Conservation (phyloP, 2,329 filamentous ascomycete genomes). For the Fusarium nematophilum region DNA sequence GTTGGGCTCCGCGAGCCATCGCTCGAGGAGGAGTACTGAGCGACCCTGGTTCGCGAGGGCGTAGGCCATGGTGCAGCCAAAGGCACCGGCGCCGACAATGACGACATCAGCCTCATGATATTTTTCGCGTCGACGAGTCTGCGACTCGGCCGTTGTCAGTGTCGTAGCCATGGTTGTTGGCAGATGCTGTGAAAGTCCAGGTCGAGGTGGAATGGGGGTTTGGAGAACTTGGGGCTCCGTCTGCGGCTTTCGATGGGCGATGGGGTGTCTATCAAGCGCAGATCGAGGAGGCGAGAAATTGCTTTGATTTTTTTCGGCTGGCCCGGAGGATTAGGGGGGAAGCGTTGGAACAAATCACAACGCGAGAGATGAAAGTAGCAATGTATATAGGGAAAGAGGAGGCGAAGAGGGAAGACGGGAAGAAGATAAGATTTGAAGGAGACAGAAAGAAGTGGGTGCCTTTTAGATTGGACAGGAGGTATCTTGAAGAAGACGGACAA, state of each 20-base stretch:
- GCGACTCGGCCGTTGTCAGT: constrained; percentile 51
- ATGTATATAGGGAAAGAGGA: neutral
- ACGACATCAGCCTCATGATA: constrained; percentile 83
- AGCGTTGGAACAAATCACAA: neutral
- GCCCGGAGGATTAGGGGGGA: constrained; percentile 25
- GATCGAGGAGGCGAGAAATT: constrained; percentile 40
- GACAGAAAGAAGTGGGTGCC: constrained; percentile 12
- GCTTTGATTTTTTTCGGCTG: constrained; percentile 26
- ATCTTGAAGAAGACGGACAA: neutral
- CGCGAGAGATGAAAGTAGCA: neutral
- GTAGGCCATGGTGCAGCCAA: constrained; percentile 88
- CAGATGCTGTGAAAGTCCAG: neutral
- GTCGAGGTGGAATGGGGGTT: too few relatives aligned
- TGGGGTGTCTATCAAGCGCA: constrained; percentile 32
- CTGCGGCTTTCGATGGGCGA: constrained; percentile 30
- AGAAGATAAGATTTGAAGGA: constrained; percentile 1
- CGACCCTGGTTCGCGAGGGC: constrained; percentile 89
- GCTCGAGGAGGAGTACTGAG: constrained; percentile 90
- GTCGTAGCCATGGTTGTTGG: constrained; percentile 44
- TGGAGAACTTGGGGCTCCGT: too few relatives aligned
- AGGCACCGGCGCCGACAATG: constrained; percentile 89
- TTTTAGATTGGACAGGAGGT: constrained; percentile 6
- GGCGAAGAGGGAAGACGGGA: neutral
- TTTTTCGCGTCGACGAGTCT: constrained; percentile 61
- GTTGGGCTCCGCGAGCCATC: constrained; percentile 90